Evolutionary conservation across 2,329 filamentous ascomycete genomes (phyloP).

Genomic region (Diplodia intermedia): DNA sequence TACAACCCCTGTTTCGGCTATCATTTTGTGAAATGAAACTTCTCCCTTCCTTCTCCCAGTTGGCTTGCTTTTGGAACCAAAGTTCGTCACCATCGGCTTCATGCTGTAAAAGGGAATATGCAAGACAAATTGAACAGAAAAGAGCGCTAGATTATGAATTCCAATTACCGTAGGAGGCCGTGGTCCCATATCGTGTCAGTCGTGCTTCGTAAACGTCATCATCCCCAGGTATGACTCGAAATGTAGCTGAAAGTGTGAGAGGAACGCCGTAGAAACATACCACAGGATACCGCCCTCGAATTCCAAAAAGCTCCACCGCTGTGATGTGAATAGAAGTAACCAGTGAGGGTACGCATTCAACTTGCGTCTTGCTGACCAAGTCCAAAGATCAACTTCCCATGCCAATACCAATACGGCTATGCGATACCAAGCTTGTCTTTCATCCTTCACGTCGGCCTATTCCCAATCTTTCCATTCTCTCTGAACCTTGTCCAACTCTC

Average conservation of each 20-base stretch:
- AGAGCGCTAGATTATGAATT: constrained; percentile 9
- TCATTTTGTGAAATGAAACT: not conserved
- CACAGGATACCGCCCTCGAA: not conserved
- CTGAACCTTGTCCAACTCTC: constrained; percentile 39
- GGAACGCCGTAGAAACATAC: not conserved
- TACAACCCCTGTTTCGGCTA: not conserved
- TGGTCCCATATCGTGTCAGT: not conserved
- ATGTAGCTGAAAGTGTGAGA: not conserved
- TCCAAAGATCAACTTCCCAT: constrained; percentile 15
- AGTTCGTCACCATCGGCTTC: constrained; percentile 6
- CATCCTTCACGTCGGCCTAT: constrained; percentile 33
- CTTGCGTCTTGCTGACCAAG: not conserved
- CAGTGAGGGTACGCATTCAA: not conserved
- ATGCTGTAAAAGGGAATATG: not conserved
- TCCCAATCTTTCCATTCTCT: constrained; percentile 45
- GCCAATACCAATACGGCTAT: not conserved
- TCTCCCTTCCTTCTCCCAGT: not conserved
- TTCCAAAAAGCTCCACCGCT: not conserved
- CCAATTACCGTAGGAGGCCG: not conserved
- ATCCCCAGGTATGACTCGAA: not conserved
- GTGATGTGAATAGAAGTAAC: not conserved
- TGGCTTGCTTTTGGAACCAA: constrained; percentile 1
- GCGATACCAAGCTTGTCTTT: not conserved
- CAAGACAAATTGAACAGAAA: not conserved
- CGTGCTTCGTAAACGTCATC: constrained; percentile 7